phyloP scores from a whole-genome alignment of 1,284 basidiomycete genomes.

The Exobasidium cylindrosporum region DNA sequence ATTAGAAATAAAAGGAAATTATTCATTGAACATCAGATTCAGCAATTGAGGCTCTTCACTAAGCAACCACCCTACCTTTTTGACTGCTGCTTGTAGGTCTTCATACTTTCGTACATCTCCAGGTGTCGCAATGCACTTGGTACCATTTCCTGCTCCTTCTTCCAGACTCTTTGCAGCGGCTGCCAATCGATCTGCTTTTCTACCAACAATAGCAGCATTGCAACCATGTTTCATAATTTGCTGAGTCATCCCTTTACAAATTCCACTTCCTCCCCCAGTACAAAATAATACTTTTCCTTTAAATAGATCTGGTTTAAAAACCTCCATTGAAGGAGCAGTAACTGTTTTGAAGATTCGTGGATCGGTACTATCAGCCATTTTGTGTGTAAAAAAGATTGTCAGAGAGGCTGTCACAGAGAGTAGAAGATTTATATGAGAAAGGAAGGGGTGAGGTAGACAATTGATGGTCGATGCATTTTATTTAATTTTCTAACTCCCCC shows the following conservation, averaged over 20 bases:
- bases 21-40: background rate
- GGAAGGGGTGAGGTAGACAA: background rate
- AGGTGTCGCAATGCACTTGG: constrained; percentile 68
- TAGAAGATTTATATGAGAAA: background rate
- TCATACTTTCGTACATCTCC: constrained; percentile 81
- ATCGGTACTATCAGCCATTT: background rate
- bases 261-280: constrained; percentile 67
- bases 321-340: background rate
- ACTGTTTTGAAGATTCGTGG: constrained; percentile 8
- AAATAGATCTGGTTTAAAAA: constrained; percentile 77
- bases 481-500: background rate
- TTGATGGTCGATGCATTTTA: background rate
- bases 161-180: constrained; percentile 72
- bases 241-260: constrained; percentile 79
- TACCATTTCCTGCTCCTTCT: constrained; percentile 63
- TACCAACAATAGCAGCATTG: constrained; percentile 75
- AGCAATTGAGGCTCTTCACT: background rate
- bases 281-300: constrained; percentile 90
- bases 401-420: background rate
- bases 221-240: constrained; percentile 76
- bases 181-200: constrained; percentile 77
- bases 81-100: constrained; percentile 72
- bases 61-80: constrained; percentile 52
- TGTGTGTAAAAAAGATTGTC: background rate
- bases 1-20: background rate